A percentile compares a stretch with the other conserved stretches of the same genome.
Evolutionary conservation across 495 filamentous ascomycete genomes (phyloP).

Genomic region (Annulohypoxylon nitens): DNA sequence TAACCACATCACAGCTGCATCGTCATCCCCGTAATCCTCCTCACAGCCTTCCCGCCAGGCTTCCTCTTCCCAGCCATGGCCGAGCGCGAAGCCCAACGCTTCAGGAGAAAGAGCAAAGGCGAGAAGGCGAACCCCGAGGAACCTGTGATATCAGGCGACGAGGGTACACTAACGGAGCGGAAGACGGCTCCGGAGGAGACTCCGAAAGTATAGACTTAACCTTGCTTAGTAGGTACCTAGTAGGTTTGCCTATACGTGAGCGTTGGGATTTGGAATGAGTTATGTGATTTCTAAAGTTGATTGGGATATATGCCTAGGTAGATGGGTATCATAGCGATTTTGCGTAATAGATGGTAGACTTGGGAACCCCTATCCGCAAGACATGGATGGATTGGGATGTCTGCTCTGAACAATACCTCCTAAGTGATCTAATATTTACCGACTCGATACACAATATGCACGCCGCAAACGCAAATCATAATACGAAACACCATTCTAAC

Average conservation of each 20-base stretch:
- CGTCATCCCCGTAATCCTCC: constrained; percentile 52
- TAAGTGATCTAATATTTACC: neutral
- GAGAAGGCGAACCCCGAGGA: constrained; percentile 5
- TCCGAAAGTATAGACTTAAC: constrained; percentile 16
- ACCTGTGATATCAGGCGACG: constrained; percentile 24
- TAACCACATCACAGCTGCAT: constrained; percentile 50
- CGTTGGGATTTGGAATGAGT: too few relatives aligned
- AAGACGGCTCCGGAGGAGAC: constrained; percentile 23
- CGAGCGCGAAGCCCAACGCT: constrained; percentile 43
- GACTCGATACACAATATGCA: too few relatives aligned
- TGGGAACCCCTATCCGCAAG: too few relatives aligned
- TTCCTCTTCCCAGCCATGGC: constrained; percentile 59
- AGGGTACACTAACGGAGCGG: constrained; percentile 17
- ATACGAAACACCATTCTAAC: neutral
- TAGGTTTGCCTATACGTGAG: too few relatives aligned
- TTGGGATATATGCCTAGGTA: constrained; percentile 3
- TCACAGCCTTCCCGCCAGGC: constrained; percentile 55
- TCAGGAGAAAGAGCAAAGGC: constrained; percentile 22
- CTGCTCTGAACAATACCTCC: neutral
- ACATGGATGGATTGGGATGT: neutral
- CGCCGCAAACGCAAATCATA: neutral
- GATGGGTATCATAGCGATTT: neutral
- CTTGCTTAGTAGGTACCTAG: neutral
- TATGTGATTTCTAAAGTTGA: neutral
- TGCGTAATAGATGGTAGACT: constrained; percentile 1